These are phyloP conservation scores for Physcomitrium patens DNA, from an alignment of 225 moss, liverwort and hornwort species.

Conservation along the genomic window DNA sequence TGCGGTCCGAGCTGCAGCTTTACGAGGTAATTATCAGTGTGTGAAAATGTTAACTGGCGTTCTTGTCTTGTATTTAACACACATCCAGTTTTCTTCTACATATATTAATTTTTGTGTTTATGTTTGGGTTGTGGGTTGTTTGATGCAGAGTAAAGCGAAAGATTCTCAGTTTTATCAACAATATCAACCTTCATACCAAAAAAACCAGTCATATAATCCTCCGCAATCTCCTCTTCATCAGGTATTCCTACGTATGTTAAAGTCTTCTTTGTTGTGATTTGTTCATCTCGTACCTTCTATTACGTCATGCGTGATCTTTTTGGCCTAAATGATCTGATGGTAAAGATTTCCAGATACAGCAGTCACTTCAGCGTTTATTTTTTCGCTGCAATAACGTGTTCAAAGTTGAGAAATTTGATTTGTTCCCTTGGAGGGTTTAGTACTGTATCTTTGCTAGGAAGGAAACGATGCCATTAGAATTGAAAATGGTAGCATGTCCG, in stretches of 20 bases:
- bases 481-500: conserved; percentile 31
- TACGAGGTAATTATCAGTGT: conserved; percentile 65
- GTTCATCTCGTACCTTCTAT: neutral
- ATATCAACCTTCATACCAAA: conserved; percentile 71
- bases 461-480: conserved; percentile 8
- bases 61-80: conserved; percentile 15
- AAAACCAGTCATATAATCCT: conserved; percentile 59
- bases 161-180: conserved; percentile 72
- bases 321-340: neutral
- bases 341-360: neutral
- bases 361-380: conserved; percentile 11
- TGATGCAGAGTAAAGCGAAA: conserved; percentile 86
- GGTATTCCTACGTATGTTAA: conserved; percentile 17
- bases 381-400: conserved; percentile 3
- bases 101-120: conserved; percentile 23
- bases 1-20: conserved; percentile 95
- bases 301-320: neutral
- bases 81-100: neutral
- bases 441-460: conserved; percentile 22
- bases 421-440: conserved; percentile 6
- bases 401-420: neutral
- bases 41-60: neutral
- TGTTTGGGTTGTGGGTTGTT: conserved; percentile 22
- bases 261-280: neutral
- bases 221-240: conserved; percentile 72